Evolutionary conservation across 495 filamentous ascomycete genomes (phyloP).

Genomic region (Tuber microsphaerosporum): DNA sequence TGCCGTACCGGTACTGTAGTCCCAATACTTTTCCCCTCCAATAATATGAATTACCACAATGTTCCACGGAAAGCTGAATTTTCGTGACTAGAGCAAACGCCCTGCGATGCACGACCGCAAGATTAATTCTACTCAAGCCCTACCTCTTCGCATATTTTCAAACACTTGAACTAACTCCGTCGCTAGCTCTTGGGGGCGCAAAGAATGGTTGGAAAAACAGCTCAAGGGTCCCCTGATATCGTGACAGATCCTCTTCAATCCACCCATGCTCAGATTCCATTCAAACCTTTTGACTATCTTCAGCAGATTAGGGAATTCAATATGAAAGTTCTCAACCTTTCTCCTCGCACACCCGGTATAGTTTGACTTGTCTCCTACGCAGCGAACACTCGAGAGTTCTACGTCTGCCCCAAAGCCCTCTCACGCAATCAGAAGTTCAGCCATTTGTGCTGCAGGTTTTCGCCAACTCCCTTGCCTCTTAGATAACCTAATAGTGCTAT

Average conservation of each 20-base stretch:
- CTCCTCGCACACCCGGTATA: background rate
- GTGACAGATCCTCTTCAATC: background rate
- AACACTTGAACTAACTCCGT: background rate
- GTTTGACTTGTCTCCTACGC: background rate
- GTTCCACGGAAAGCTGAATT: background rate
- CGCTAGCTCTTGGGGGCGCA: background rate
- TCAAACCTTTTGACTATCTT: background rate
- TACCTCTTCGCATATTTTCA: background rate
- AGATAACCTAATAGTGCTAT: conserved; percentile 4
- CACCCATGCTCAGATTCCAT: background rate
- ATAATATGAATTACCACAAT: background rate
- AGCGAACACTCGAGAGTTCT: conserved; percentile 11
- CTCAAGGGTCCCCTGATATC: background rate
- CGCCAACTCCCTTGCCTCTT: too few relatives aligned
- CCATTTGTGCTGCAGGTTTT: conserved; percentile 11
- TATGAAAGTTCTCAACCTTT: background rate
- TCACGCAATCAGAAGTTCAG: conserved; percentile 1
- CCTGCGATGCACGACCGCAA: background rate
- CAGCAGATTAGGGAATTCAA: background rate
- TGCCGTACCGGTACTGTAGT: background rate
- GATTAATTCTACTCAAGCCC: background rate
- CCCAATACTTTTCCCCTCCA: background rate
- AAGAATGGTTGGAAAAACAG: background rate
- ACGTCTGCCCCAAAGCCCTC: conserved; percentile 9
- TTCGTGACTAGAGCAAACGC: background rate